Evolutionary conservation across 225 moss, liverwort and hornwort genomes (phyloP), one percentile per base, ranked within the genome.

Genomic region (Ulota crispa): DNA sequence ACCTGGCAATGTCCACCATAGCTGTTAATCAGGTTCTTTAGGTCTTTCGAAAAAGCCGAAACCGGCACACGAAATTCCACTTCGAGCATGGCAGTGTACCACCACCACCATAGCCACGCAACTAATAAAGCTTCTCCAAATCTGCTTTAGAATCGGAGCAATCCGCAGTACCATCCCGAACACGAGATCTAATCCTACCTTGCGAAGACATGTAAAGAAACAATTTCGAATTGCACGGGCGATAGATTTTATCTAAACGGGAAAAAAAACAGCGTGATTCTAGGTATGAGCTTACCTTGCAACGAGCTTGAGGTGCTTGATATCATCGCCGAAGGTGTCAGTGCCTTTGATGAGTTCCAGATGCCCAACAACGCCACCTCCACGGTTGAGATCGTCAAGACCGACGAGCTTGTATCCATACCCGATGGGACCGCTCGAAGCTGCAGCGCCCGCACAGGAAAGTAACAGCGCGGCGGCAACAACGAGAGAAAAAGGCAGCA

Each of bases 351-450:
- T 54, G 59, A 88, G 82, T 47, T 85, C 76, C 34, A 88, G 78
- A 59, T 78, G 71, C 75, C 81, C 88, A 26, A 88, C 72, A 12
- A 88, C 71, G 39, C 88, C 87, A 71, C 70, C 69, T 32, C 82
- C 84, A n/a, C 45, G 28, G 15, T 68, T 54, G 23, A 85, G 71
- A 56, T 76, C 61, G 37, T 70, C 21, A 53, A 88, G 85, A 18
- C 70, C 78, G 39, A 78, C 75, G 45, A 88, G 78, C 79, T 79
- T 84, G 88, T 88, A 88, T 20, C 88, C 88, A 42, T 69, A 73
- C 59, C 87, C 80, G 7, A 86, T 61, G 75, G 64, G 69, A 5
- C 8, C 68, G 50, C 64, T 55, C 15, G 78, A 64, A 30, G 42
- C 71, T 64, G 45, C 73, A 28, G 34, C 71, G 28, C 54, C 39